Percentiles rank a stretch among this genome's conserved stretches.
Evolutionary conservation across 1,284 basidiomycete species (phyloP).

Genomic region (Rhodotorula mucilaginosa): DNA sequence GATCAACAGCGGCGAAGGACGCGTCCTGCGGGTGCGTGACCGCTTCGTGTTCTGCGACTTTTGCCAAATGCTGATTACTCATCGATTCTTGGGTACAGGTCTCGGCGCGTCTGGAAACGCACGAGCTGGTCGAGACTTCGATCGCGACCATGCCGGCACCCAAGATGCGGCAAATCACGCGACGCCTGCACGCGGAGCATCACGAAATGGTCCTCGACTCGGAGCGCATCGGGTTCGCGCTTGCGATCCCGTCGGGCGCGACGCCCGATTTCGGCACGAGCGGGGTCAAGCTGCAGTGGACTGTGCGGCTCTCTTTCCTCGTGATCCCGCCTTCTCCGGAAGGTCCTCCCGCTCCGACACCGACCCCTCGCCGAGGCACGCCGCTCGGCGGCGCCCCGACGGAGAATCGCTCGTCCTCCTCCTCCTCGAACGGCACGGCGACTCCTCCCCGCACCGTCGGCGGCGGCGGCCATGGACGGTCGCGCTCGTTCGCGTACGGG

Average conservation of each 20-base stretch:
- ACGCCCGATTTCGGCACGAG: conserved; percentile 68
- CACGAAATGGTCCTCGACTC: conserved; percentile 70
- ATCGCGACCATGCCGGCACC: conserved; percentile 54
- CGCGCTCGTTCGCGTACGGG: conserved; percentile 44
- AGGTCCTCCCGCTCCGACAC: conserved; percentile 58
- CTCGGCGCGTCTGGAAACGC: conserved; percentile 77
- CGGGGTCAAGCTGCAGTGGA: conserved; percentile 79
- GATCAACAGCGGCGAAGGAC: conserved; percentile 64
- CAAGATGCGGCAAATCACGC: conserved; percentile 48
- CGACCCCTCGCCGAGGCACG: conserved; percentile 54
- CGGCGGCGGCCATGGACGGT: conserved; percentile 32
- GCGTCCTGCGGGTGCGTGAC: conserved; percentile 65
- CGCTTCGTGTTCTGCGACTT: too few relatives aligned
- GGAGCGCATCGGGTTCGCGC: conserved; percentile 71
- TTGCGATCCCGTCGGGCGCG: conserved; percentile 85
- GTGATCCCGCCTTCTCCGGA: conserved; percentile 60
- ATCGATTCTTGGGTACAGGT: conserved; percentile 51
- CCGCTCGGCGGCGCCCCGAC: neutral
- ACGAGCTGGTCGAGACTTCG: conserved; percentile 68
- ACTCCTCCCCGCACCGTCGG: conserved; percentile 48
- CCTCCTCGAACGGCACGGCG: conserved; percentile 38
- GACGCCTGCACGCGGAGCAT: conserved; percentile 76
- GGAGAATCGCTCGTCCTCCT: too few relatives aligned
- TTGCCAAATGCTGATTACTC: neutral
- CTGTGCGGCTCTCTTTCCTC: conserved; percentile 72